Evolutionary conservation across 2,329 filamentous ascomycete genomes (phyloP), one percentile per base, ranked within the genome.

Genomic region (Phyllosticta capitalensis): DNA sequence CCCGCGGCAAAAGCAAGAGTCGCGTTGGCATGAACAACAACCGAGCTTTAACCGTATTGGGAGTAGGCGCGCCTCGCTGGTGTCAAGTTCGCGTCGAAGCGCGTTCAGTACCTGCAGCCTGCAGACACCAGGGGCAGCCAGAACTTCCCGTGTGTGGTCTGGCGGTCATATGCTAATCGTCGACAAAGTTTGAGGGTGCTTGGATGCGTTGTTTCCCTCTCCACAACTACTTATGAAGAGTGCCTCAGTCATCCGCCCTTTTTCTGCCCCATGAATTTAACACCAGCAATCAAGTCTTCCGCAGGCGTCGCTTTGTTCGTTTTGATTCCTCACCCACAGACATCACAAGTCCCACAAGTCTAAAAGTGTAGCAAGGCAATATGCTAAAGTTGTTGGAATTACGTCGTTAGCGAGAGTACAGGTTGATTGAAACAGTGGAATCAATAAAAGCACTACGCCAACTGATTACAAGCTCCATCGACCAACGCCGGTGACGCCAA

Each of bases 1-100:
- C 30, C 30, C 10, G 10, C 30, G 9, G 30, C 30, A n/a, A n/a
- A 38, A 38, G 30, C 30, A 14, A 30, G 28, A 38, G 30, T 38
- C 30, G 30, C 30, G 30, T 38, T 38, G 30, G 30, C 30, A 38
- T 38, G 56, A 21, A 52, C 56, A 52, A 58, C 56, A 58, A 38
- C 56, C 56, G 56, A 48, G 54, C 21, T 58, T 54, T 19, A 38
- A 52, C 56, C 56, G 56, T 45, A 24, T 49, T 53, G 19, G 19
- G 52, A n/a, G 9, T 24, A 58, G 51, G 56, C 56, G 56, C 56
- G 56, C 56, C 6, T 5, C 17, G 30, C 17, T 12, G 30, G 30
- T 38, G 30, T 38, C 30, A 38, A 17, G 12, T 38, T 38, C 30
- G 30, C 30, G 30, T 14, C 30, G 4, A 38, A 38, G 30, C 30